Conservation (phyloP, 345 rosid genomes). For the Toxicodendron radicans region DNA sequence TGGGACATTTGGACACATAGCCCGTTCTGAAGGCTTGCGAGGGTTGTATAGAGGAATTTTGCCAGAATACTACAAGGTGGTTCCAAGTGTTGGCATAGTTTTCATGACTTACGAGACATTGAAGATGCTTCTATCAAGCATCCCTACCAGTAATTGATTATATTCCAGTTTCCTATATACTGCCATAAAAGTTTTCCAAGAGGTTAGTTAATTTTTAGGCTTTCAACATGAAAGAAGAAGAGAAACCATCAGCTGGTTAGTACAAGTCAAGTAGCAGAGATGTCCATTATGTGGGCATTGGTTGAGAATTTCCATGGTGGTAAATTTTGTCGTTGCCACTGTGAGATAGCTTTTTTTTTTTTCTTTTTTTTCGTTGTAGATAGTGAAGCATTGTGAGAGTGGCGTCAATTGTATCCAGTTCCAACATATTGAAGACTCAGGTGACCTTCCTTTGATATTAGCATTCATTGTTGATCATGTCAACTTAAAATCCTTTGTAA, state of each 20-base stretch:
- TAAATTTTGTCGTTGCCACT: conserved; percentile 52
- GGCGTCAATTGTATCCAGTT: conserved; percentile 8
- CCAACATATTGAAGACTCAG: background rate
- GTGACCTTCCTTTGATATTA: background rate
- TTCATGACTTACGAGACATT: conserved; percentile 88
- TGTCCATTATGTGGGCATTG: conserved; percentile 4
- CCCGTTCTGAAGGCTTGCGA: conserved; percentile 70
- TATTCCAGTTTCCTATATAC: background rate
- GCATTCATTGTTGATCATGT: conserved; percentile 22
- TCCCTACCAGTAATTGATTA: conserved; percentile 34
- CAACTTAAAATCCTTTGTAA: conserved; percentile 18
- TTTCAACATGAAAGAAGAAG: background rate
- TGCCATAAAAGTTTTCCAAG: background rate
- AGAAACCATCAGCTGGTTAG: conserved; percentile 6
- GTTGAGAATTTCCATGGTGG: conserved; percentile 36
- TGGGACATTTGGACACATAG: conserved; percentile 75
- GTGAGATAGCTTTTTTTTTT: conserved; percentile 13
- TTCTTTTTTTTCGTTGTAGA: conserved; percentile 39
- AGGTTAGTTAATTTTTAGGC: background rate
- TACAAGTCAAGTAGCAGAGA: conserved; percentile 17
- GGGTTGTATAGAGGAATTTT: conserved; percentile 93
- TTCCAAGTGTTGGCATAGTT: conserved; percentile 87
- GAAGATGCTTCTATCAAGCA: conserved; percentile 49
- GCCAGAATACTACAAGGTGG: conserved; percentile 96
- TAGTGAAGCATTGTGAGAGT: conserved; percentile 17